Evolutionary conservation across 305 asterid species (phyloP), one percentile per base, ranked within the genome.

Genomic region (Fraxinus latifolia): DNA sequence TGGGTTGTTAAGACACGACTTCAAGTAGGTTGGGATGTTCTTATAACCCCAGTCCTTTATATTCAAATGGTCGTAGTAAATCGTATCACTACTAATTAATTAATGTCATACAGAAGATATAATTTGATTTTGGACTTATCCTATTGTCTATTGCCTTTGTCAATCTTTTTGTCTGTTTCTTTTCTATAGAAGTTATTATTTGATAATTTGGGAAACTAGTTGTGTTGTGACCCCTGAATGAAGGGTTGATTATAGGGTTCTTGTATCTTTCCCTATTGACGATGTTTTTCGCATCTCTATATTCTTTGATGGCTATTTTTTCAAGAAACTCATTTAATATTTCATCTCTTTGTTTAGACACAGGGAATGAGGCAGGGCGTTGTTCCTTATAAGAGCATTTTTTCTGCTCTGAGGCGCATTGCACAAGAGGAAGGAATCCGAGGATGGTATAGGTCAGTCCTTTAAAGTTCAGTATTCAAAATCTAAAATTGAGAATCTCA

Each of bases 1-100:
- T 94, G 98, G 98, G 98, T 94, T 85, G 98, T 94, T 79, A 94
- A 94, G 88, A 94, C 98, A 55, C 88, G 98, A 55, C 97, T 94
- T 82, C 97, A 93, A 89, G 98, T 94, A 90, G 83, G 92, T 86
- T 88, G 84, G 81, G 75, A 58, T 86, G 87, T 77, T 83, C 47
- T 77, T 81, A 50, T 81, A 74, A 36, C 74, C 72, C 53, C 23
- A n/a, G 33, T 60, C 19, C 31, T 23, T 17, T 32, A 15, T 5
- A 19, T 42, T 67, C 34, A 21, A 67, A 12, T 15, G 31, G 21
- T n/a, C 29, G 4, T 67, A 34, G 9, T 11, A 47, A 71, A 8
- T 73, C 32, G 17, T 83, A 8, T 72, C 58, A n/a, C 53, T 23
- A n/a, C 67, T 79, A 44, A 14, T 36, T 78, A 70, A 39, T 32